Conservation (phyloP, 208 protist genomes). For the Endotrypanum monterogeii region DNA sequence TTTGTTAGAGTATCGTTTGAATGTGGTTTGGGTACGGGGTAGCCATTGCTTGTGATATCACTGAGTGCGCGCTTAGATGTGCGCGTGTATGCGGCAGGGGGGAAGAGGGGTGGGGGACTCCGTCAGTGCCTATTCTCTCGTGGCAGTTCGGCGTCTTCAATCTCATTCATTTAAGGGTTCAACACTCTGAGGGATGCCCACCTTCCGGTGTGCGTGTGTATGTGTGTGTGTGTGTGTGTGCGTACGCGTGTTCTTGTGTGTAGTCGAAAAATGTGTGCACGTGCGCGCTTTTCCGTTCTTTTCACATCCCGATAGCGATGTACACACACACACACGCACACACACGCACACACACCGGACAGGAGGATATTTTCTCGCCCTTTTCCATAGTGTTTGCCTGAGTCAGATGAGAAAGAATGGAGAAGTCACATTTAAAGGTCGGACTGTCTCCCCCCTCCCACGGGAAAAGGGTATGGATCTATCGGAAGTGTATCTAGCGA, state of each 20-base stretch:
- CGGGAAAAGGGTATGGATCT: too few species aligned
- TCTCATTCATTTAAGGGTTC: constrained; percentile 85
- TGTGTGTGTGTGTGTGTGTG: background rate
- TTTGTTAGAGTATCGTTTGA: too few species aligned
- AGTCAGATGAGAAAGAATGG: constrained; percentile 89
- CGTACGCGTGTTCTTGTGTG: background rate
- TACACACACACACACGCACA: constrained; percentile 2
- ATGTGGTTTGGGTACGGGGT: background rate
- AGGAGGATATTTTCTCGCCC: background rate
- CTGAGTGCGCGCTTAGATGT: background rate
- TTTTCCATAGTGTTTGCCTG: constrained; percentile 64
- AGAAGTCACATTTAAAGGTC: background rate
- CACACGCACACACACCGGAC: background rate
- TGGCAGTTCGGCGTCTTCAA: constrained; percentile 15
- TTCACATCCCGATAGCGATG: too few species aligned
- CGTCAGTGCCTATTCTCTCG: background rate
- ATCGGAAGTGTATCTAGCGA: too few species aligned
- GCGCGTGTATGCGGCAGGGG: background rate
- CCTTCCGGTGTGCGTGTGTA: constrained; percentile 5
- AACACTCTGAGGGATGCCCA: constrained; percentile 18
- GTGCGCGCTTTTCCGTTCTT: background rate
- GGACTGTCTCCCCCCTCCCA: too few species aligned
- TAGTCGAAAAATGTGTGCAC: background rate
- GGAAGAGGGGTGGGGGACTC: background rate
- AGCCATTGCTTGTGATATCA: background rate